Base-by-base conservation (phyloP, 1,139 yeast species). In the Debaryomycetaceae sp. region DNA sequence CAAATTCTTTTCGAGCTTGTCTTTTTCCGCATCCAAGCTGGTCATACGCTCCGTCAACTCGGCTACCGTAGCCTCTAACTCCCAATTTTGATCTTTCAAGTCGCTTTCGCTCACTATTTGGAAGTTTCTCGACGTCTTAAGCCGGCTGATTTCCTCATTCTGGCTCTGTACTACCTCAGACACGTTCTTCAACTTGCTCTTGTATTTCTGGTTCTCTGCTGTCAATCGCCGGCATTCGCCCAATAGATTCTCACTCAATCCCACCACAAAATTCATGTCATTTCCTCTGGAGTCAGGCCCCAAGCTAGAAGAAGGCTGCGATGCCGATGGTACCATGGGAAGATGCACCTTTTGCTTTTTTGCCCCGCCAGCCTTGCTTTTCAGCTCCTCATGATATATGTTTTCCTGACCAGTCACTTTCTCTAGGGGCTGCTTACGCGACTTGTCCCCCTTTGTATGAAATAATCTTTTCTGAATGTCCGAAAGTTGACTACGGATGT, bases 231-330 rank as follows among this genome's bases (percentile, higher is more conserved):
- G 78, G 57, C 96, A 88, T 65, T 90, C 95, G 24, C 78, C 71
- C 27, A 90, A 72, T 48, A 90, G 69, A 44, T 84, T 85, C 57
- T 89, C 96, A 63, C 95, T 86, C 49, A 90, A 68, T 1, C 89
- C 95, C 44, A 90, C 86, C 5, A 87, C 88, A 61, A 89, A 89
- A 54, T 84, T 81, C 69, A 87, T 81, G 52, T 88, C 93, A 54
- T 82, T 80, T 24, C 78, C 79, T 49, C 74, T 71, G 5, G 74
- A 59, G 51, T 75, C 79, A 1, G 76, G 77, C 2, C 75, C 75
- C 46, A 72, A 55, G 5, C 64, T 58, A 5, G 74, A 69, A 1
- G 70, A 51, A 4, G 66, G 59, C 6, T 55, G 60, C 3, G 65
- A 56, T 9, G 60, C 41, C 34, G 56, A 38, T 17, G 62, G 60